Base-by-base conservation (phyloP, 1,284 basidiomycete genomes). In the Pyrrhoderma noxium region DNA sequence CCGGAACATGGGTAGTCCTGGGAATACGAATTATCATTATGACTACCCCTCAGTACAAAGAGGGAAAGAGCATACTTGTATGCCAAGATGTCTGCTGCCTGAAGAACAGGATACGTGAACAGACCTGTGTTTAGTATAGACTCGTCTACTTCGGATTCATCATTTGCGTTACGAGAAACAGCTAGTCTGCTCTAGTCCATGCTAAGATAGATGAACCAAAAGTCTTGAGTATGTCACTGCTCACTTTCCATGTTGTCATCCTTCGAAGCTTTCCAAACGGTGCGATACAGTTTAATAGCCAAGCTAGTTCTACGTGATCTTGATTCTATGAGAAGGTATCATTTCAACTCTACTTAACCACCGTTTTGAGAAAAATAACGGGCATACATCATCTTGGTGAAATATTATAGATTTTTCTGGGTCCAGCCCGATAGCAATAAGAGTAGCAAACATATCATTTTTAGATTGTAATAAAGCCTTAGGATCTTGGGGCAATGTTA, bases 231-330 rank as follows among this genome's bases (percentile, higher is more conserved):
- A 39, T n/a, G 21, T 22, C 23, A 13, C 13, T 45, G 27, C 14
- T 23, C 23, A 85, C 89, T 77, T 95, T 97, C 93, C 93, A 97
- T 0, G 92, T 94, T 1, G 93, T 96, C 93, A 96, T 95, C 38
- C 93, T 72, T 36, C 82, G 77, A 8, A 98, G 69, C 59, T 82
- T 83, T 5, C 93, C 92, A 41, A 95, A 76, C 0, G 90, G 81
- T 0, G 90, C 85, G 37, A 93, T 68, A 59, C 93, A 95, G 58
- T 82, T 89, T 48, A 98, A 66, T 52, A 93, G 80, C 94, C 94
- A 98, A 1, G 86, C 85, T n/a, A 97, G 70, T 61, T 97, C 92
- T 0, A 84, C 76, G 62, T 98, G 94, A 57, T 88, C 75, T 27
- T 75, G 78, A 51, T 95, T 91, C 85, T 95, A 54, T 7, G 21